A percentile compares a stretch with the other conserved stretches of the same genome.
Evolutionary conservation across 2,329 filamentous ascomycete species (phyloP).

Genomic region (Xylariaceae sp.): DNA sequence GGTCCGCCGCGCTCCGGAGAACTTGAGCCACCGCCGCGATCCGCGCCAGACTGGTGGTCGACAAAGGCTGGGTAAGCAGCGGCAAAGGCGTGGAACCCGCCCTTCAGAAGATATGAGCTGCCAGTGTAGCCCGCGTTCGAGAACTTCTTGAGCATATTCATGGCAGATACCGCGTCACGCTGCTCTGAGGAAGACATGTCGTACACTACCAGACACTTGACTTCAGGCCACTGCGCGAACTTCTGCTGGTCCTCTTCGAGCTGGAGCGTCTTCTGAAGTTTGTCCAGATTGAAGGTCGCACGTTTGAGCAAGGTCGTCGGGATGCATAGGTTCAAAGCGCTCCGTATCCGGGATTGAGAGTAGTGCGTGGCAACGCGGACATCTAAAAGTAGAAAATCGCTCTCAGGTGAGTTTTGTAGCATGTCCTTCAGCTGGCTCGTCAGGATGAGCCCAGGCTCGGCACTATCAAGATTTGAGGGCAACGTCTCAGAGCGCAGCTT

Average conservation of each 20-base stretch:
- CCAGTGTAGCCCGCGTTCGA: conserved; percentile 74
- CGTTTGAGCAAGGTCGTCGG: conserved; percentile 90
- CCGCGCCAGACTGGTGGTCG: conserved; percentile 43
- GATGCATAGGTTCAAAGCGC: conserved; percentile 88
- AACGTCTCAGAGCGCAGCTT: conserved; percentile 41
- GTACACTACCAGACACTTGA: conserved; percentile 77
- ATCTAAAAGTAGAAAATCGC: conserved; percentile 65
- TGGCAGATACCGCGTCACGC: conserved; percentile 71
- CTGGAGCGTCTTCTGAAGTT: conserved; percentile 80
- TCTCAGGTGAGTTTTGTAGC: conserved; percentile 33
- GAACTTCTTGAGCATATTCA: conserved; percentile 93
- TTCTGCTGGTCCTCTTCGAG: conserved; percentile 58
- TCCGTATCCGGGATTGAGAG: conserved; percentile 62
- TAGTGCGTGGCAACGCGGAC: conserved; percentile 82
- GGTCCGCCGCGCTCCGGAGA: conserved; percentile 38
- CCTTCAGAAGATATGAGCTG: conserved; percentile 64
- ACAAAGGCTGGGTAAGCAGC: conserved; percentile 57
- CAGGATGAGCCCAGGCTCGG: conserved; percentile 44
- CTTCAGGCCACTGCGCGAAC: conserved; percentile 70
- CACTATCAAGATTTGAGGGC: conserved; percentile 40
- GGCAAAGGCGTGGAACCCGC: conserved; percentile 73
- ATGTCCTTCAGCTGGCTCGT: conserved; percentile 48
- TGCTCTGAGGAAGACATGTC: conserved; percentile 69
- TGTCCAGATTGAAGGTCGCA: conserved; percentile 81
- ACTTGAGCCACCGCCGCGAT: conserved; percentile 40